A percentile compares a stretch with the other conserved stretches of the same genome.
These are phyloP conservation scores for Roridomyces roridus DNA, from an alignment of 768 basidiomycete genomes.

Conservation along the genomic window DNA sequence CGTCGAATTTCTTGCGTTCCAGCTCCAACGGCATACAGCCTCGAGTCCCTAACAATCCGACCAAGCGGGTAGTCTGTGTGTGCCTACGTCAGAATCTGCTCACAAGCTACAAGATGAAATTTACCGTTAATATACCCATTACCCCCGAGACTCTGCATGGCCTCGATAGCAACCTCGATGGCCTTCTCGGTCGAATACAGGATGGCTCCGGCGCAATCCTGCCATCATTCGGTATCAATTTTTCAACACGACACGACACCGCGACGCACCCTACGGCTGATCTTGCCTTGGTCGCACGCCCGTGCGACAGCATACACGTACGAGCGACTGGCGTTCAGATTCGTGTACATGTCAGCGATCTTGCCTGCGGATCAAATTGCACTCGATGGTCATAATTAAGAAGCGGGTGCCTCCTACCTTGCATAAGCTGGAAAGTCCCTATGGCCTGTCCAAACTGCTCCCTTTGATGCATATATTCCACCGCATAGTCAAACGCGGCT, in stretches of 20 bases:
- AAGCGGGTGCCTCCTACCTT: slow-evolving; percentile 61
- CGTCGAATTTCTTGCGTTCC: slow-evolving; percentile 95
- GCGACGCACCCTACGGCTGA: slow-evolving; percentile 74
- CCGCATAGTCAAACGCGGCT: slow-evolving; percentile 86
- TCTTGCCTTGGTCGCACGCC: slow-evolving; percentile 81
- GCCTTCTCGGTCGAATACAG: slow-evolving; percentile 92
- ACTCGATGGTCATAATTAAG: slow-evolving; percentile 21
- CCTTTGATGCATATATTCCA: slow-evolving; percentile 91
- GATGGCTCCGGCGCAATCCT: slow-evolving; percentile 97
- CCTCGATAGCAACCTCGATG: slow-evolving; percentile 89
- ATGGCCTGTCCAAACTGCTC: slow-evolving; percentile 90
- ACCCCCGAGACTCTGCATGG: slow-evolving; percentile 92
- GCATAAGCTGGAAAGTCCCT: slow-evolving; percentile 95
- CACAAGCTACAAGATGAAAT: slow-evolving; percentile 5
- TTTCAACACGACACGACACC: not conserved
- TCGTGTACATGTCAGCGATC: slow-evolving; percentile 95
- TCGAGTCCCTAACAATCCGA: slow-evolving; percentile 84
- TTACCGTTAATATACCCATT: slow-evolving; percentile 95
- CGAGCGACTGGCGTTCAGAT: slow-evolving; percentile 83
- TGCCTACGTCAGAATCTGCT: not conserved
- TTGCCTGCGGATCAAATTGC: too few relatives aligned
- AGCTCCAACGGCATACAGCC: slow-evolving; percentile 94
- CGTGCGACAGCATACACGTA: slow-evolving; percentile 94
- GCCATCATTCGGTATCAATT: not conserved
- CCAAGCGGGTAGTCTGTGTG: slow-evolving; percentile 86